A percentile compares a stretch with the other conserved stretches of the same genome.
Conservation (phyloP, 1,284 basidiomycete species). For the Calocybe gambosa region DNA sequence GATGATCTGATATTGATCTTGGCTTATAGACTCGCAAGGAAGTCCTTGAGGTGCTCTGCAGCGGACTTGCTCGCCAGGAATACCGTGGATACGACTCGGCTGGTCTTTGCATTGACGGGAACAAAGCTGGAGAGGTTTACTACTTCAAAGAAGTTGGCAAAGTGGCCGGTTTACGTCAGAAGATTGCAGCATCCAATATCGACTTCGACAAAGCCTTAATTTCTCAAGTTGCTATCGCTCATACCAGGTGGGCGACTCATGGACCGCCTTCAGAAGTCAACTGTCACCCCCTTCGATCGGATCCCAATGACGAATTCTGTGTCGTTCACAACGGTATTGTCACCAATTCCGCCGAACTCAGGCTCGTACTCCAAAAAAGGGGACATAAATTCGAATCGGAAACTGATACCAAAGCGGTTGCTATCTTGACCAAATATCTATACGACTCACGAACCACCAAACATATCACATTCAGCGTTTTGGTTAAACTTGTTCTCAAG, state of each 20-base stretch:
- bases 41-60: conserved; percentile 88
- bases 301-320: conserved; percentile 79
- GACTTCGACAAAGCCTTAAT: conserved; percentile 82
- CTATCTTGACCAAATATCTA: conserved; percentile 94
- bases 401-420: conserved; percentile 97
- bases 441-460: conserved; percentile 92
- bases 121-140: conserved; percentile 71
- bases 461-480: conserved; percentile 83
- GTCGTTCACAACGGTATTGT: conserved; percentile 99
- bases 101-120: conserved; percentile 93
- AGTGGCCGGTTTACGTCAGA: conserved; percentile 90
- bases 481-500: conserved; percentile 95
- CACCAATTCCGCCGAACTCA: conserved; percentile 89
- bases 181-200: conserved; percentile 73
- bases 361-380: conserved; percentile 91
- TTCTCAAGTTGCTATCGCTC: conserved; percentile 94
- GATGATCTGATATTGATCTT: conserved; percentile 6
- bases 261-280: conserved; percentile 85
- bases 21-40: conserved; percentile 77
- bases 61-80: conserved; percentile 92
- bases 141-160: conserved; percentile 99
- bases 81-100: conserved; percentile 99
- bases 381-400: conserved; percentile 95
- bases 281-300: conserved; percentile 95
- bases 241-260: conserved; percentile 99